Conservation (phyloP, 2,329 filamentous ascomycete genomes). For the Sclerotinia nivalis region DNA sequence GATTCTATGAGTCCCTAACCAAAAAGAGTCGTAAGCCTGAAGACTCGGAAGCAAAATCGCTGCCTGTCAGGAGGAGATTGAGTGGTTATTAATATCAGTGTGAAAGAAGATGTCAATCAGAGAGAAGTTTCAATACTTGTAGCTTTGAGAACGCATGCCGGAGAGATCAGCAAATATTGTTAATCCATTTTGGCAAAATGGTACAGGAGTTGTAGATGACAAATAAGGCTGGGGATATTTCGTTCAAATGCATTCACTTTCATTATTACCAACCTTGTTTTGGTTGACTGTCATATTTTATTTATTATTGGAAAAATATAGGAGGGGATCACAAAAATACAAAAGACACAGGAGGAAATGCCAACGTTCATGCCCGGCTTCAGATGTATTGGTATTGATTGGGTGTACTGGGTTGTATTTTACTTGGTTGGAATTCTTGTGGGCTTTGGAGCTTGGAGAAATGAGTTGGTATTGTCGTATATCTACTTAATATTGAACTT, state of each 20-base stretch:
- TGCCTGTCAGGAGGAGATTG: not conserved
- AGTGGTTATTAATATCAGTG: not conserved
- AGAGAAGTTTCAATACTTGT: not conserved
- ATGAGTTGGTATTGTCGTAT: not conserved
- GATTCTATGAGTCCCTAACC: not conserved
- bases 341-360: not conserved
- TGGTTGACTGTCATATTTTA: constrained; percentile 14
- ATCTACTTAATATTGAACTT: constrained; percentile 6
- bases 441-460: constrained; percentile 1
- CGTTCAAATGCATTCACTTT: constrained; percentile 5
- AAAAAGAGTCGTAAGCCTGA: constrained; percentile 16
- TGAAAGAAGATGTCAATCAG: not conserved
- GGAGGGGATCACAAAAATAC: not conserved
- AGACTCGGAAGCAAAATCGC: not conserved
- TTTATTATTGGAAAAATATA: not conserved
- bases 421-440: not conserved
- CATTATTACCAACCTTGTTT: not conserved
- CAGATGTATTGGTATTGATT: constrained; percentile 10
- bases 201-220: constrained; percentile 1
- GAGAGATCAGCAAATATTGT: not conserved
- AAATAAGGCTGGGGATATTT: not conserved
- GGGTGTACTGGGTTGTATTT: not conserved
- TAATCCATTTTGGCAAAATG: not conserved
- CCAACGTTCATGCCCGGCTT: not conserved
- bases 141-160: not conserved